Percentiles rank a stretch among this genome's conserved stretches.
Conservation (phyloP, 75 land plant species). For the Larix kaempferi region DNA sequence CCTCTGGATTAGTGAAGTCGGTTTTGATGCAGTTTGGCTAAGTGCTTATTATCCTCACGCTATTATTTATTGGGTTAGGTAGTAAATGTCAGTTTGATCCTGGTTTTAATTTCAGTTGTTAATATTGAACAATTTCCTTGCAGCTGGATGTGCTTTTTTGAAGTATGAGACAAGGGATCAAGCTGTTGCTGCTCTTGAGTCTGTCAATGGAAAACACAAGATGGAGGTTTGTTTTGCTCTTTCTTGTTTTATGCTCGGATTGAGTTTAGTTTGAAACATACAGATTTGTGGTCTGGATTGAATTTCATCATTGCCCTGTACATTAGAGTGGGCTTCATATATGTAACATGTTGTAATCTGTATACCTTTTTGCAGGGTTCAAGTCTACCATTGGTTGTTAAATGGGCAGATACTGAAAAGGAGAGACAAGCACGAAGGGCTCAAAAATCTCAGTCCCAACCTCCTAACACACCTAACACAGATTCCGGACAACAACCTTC, state of each 20-base stretch:
- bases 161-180: constrained; percentile 95
- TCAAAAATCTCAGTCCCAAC: constrained; percentile 76
- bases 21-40: not conserved
- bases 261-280: not conserved
- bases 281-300: not conserved
- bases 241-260: not conserved
- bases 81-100: not conserved
- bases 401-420: constrained; percentile 99
- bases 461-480: constrained; percentile 27
- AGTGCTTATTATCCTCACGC: not conserved
- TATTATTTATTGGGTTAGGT: not conserved
- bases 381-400: constrained; percentile 85
- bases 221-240: constrained; percentile 73
- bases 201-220: constrained; percentile 82
- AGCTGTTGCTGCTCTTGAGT: constrained; percentile 86
- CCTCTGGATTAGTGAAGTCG: not conserved
- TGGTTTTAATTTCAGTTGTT: not conserved
- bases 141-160: constrained; percentile 92
- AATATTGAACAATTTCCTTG: not conserved
- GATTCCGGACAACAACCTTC: constrained; percentile 65
- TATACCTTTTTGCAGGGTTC: constrained; percentile 60
- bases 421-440: constrained; percentile 89
- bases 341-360: no score
- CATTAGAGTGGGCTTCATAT: no score
- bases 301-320: no score